Base-by-base conservation (phyloP, 202 grass and related monocot species). In the Tripidium arundinaceum region DNA sequence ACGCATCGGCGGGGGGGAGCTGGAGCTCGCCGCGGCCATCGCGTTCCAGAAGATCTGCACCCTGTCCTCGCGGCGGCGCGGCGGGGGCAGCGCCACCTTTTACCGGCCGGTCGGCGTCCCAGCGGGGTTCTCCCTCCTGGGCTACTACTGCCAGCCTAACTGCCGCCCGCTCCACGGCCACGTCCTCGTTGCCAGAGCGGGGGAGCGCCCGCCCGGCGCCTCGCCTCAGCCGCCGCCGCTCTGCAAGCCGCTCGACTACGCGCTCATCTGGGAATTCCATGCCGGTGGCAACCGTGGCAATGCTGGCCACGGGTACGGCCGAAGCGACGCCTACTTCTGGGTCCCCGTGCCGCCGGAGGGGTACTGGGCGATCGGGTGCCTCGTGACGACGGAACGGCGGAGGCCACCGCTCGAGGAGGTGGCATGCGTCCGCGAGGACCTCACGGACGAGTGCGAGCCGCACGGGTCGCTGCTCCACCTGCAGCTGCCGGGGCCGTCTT, bases 41-140 rank as follows among this genome's bases (percentile, higher is more conserved):
- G 82, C 83, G 6, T 91, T 97, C 75, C 50, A 93, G 57, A 82
- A 72, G 62, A 91, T 97, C 59, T 97, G 91, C 86, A 84, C 82
- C 29, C 47, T 85, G 22, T 90, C 68, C 26, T 68, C 82, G 68
- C 7, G 24, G 52, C 68, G 74, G 37, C 42, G n/a, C 61, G 16
- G 77, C 4, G 16, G 65, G 6, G 21, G 29, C 62, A 57, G 79
- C 38, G 85, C 72, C 47, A 86, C 84, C 21, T 97, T 97, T 81
- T 97, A 90, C 84, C 79, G 78, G 54, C 89, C 91, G 69, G 2
- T 34, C 25, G 63, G 8, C 36, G 64, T 92, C 42, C 94, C 89
- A 0, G 52, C 77, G 26, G 89, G 87, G 47, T 97, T 93, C 87
- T 91, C 65, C 60, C 13, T 91, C 7, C 83, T 97, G 28, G 94